Evolutionary conservation across 768 basidiomycete genomes (phyloP).

Genomic region (Termitomyces sp.): DNA sequence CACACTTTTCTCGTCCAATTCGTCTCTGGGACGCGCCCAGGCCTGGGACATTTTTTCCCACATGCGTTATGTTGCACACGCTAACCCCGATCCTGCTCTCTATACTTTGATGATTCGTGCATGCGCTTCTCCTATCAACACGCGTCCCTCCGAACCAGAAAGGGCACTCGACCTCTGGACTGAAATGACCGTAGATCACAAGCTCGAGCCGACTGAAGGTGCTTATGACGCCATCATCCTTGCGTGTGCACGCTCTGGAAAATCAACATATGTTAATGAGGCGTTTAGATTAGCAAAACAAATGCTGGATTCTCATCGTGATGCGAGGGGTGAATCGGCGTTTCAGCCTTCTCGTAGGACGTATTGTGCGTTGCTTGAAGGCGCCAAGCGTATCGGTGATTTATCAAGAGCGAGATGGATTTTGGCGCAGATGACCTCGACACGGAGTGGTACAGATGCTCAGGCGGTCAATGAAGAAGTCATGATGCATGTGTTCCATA

Average conservation of each 20-base stretch:
- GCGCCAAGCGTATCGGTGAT: slow-evolving; percentile 84
- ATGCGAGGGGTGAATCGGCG: slow-evolving; percentile 50
- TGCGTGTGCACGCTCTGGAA: slow-evolving; percentile 67
- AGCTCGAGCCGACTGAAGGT: slow-evolving; percentile 53
- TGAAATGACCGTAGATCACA: slow-evolving; percentile 80
- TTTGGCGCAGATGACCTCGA: slow-evolving; percentile 72
- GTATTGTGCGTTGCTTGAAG: slow-evolving; percentile 83
- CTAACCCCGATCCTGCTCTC: slow-evolving; percentile 61
- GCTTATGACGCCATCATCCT: slow-evolving; percentile 82
- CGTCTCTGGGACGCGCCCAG: slow-evolving; percentile 55
- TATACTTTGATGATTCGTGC: slow-evolving; percentile 87
- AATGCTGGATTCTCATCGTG: slow-evolving; percentile 78
- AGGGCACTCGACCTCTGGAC: slow-evolving; percentile 89
- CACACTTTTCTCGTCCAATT: slow-evolving; percentile 44
- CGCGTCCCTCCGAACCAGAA: slow-evolving; percentile 69
- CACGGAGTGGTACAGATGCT: slow-evolving; percentile 16
- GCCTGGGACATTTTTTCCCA: slow-evolving; percentile 95
- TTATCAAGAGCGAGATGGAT: slow-evolving; percentile 83
- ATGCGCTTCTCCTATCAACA: slow-evolving; percentile 53
- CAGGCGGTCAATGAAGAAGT: slow-evolving; percentile 53
- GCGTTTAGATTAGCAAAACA: slow-evolving; percentile 79
- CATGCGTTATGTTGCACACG: slow-evolving; percentile 94
- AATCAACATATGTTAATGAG: slow-evolving; percentile 63
- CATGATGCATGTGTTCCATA: slow-evolving; percentile 81
- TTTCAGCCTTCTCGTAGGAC: slow-evolving; percentile 60